phyloP scores from a whole-genome alignment of 768 basidiomycete species.

The Phallus indusiatus region DNA sequence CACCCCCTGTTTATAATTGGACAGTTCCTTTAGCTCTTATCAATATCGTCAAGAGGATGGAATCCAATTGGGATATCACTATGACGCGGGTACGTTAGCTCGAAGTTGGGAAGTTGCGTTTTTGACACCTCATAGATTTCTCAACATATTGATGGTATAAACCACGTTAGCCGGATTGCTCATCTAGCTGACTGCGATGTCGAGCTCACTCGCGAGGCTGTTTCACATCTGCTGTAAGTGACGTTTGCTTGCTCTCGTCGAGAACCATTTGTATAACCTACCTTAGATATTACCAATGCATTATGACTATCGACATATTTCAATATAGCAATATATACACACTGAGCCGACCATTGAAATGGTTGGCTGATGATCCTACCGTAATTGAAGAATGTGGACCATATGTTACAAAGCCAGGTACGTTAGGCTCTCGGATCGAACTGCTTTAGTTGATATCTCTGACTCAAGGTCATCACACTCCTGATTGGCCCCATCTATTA shows the following conservation, averaged over 20 bases:
- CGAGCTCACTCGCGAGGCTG: slow-evolving; percentile 70
- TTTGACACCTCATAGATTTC: slow-evolving; percentile 43
- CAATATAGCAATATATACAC: slow-evolving; percentile 98
- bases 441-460: not conserved
- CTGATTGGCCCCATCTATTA: slow-evolving; percentile 83
- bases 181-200: slow-evolving; percentile 85
- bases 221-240: slow-evolving; percentile 84
- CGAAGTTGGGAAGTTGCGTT: not conserved
- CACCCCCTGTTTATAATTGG: slow-evolving; percentile 86
- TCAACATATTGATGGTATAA: slow-evolving; percentile 79
- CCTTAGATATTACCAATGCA: slow-evolving; percentile 84
- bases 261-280: not conserved
- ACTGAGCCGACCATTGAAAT: slow-evolving; percentile 74
- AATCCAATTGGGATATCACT: slow-evolving; percentile 95
- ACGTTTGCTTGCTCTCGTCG: not conserved
- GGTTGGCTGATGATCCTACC: slow-evolving; percentile 76
- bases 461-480: slow-evolving; percentile 32
- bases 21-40: slow-evolving; percentile 89
- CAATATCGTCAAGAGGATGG: slow-evolving; percentile 67
- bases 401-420: slow-evolving; percentile 78
- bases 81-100: slow-evolving; percentile 58
- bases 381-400: slow-evolving; percentile 87
- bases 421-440: slow-evolving; percentile 8
- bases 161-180: slow-evolving; percentile 87
- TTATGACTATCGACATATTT: slow-evolving; percentile 96